Base-by-base conservation (phyloP, 1,284 basidiomycete genomes). In the Pyrrhoderma lamaoense region DNA sequence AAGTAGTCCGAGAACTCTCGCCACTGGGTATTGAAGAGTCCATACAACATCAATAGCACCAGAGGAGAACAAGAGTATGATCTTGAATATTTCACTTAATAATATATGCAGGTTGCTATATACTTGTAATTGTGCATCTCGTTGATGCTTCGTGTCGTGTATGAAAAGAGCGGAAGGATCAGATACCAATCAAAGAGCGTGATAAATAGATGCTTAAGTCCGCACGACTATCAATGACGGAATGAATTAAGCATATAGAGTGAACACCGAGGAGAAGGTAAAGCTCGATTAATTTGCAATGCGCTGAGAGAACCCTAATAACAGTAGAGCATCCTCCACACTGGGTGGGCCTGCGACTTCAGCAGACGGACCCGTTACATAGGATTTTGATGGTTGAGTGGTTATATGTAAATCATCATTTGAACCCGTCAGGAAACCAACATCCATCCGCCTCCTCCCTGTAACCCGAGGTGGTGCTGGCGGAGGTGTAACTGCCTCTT, bases 401-500 rank as follows among this genome's bases (percentile, higher is more conserved):
- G n/a, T n/a, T n/a, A 47, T 37, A 23, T 42, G 55, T 44, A 53
- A 40, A 22, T 55, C 53, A 16, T 55, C 54, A 42, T 34, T 56
- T 3, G 47, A 52, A 16, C 54, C 51, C 9, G 54, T 56, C n/a
- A 56, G 27, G 47, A 56, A 56, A n/a, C 47, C 54, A n/a, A 56
- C 54, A 39, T 56, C 53, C 52, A 51, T 56, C 49, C 46, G 51
- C 34, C 45, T 51, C 23, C 45, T 45, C 35, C 35, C 52, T 9
- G 37, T 49, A 23, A 69, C 63, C 16, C 76, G 75, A 1, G 70
- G 67, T n/a, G 77, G 75, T 16, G 78, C 79, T 8, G 82, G 79
- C 3, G 78, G 78, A 9, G 83, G 84, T 0, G 84, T 86, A 23
- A 85, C 77, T 14, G 80, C 81, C 61, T 86, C 84, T 55, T 82